Base-by-base conservation (phyloP, 1,139 yeast genomes). In the Saccharomyces hybrid region DNA sequence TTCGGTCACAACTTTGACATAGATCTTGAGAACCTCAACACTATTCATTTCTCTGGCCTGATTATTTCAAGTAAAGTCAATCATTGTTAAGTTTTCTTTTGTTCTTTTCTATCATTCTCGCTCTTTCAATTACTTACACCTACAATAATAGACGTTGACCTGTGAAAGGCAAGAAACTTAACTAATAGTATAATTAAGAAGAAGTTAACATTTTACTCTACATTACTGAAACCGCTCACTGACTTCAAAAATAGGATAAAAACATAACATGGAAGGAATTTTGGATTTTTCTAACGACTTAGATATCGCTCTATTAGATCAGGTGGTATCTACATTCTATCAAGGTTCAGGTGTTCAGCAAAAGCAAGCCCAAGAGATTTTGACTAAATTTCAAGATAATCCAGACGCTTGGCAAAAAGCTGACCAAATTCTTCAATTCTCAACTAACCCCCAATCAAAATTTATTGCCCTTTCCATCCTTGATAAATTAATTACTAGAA, bases 361-460 rank as follows among this genome's bases (percentile, higher is more conserved):
- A 64, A 85, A 84, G 63, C 78, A 80, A 59, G 99, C 99, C 11
- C 97, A 89, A 71, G 77, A 78, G 50, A 78, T 90, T 5, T 79
- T 93, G 67, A 90, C 93, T 50, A 85, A 84, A 72, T 91, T 93
- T 70, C 97, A 95, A 72, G 96, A 90, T 59, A 86, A 90, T 70
- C 95, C 95, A 2, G 96, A 93, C 63, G 86, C 97, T 32, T 93
- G 99, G 99, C 89, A 88, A 62, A 82, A 87, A 57, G 95, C 96
- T 31, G 98, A 93, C 66, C 84, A 86, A 69, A 91, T 93, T 57
- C 77, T 93, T 62, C 93, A 93, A 61, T 79, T 76, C 61, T 84
- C 96, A 6, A 75, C 75, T 55, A 88, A 89, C 68, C 78, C 96
- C 44, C 96, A 93, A 70, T 80, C 96, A 42, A 93, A 91, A 73